These are phyloP conservation scores for Uronychia setigera DNA, from an alignment of 73 alveolate species.

Conservation along the genomic window DNA sequence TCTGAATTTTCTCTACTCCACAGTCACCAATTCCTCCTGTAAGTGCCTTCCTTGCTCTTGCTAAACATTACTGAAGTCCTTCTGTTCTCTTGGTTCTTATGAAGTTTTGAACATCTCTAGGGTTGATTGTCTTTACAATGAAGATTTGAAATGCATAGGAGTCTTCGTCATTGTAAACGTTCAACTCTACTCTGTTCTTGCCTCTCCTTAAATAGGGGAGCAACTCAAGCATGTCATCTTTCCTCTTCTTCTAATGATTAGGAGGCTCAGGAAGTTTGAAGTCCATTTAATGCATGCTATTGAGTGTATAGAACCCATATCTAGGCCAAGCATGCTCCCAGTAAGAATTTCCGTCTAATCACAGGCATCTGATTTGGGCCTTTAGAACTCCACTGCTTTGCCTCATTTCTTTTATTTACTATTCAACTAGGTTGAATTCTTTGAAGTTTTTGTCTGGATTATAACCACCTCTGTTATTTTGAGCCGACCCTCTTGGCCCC, in stretches of 20 bases:
- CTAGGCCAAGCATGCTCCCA: conserved; percentile 65
- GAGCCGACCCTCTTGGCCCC: background rate
- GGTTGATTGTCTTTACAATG: conserved; percentile 10
- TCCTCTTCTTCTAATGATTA: conserved; percentile 19
- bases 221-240: conserved; percentile 11
- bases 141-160: conserved; percentile 4
- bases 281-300: conserved; percentile 39
- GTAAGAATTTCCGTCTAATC: conserved; percentile 49
- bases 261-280: conserved; percentile 57
- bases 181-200: conserved; percentile 7
- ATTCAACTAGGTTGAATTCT: background rate
- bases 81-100: too few relatives aligned
- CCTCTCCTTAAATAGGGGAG: conserved; percentile 5
- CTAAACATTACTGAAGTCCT: background rate
- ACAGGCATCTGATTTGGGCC: conserved; percentile 55
- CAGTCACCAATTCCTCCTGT: background rate
- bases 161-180: background rate
- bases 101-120: conserved; percentile 2
- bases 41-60: background rate
- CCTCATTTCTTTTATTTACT: conserved; percentile 10
- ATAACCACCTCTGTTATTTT: background rate
- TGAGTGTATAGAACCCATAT: conserved; percentile 36
- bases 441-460: background rate
- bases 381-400: background rate
- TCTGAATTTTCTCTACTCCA: conserved; percentile 19